These are phyloP conservation scores for Adansonia gregorii DNA, from an alignment of 441 rosid species.

Conservation along the genomic window DNA sequence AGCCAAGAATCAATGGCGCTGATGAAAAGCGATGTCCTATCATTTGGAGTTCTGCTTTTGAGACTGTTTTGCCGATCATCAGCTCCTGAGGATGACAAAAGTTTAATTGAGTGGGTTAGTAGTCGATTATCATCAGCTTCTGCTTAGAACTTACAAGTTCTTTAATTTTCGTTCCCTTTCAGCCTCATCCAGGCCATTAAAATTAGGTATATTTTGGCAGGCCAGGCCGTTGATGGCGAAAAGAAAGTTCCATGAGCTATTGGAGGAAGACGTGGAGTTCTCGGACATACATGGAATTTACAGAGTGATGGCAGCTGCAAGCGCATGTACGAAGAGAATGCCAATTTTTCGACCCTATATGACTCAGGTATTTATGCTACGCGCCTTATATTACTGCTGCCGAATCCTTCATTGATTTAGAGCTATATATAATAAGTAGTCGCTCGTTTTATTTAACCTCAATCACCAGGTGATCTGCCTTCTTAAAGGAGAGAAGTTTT, in stretches of 20 bases:
- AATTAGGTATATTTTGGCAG: constrained; percentile 26
- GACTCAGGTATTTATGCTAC: constrained; percentile 32
- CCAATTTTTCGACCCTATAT: constrained; percentile 39
- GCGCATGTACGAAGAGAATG: constrained; percentile 38
- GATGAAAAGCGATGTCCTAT: constrained; percentile 38
- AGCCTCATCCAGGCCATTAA: not conserved
- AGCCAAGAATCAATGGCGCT: constrained; percentile 29
- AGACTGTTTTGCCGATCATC: constrained; percentile 44
- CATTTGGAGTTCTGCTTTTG: constrained; percentile 47
- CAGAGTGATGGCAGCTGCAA: constrained; percentile 47
- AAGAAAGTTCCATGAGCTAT: constrained; percentile 44
- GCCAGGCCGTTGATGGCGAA: constrained; percentile 43
- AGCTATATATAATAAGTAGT: not conserved
- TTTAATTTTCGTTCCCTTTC: not conserved
- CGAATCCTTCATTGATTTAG: not conserved
- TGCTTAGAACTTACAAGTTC: not conserved
- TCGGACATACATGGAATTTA: constrained; percentile 44
- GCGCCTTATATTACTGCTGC: no score
- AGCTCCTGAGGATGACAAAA: constrained; percentile 38
- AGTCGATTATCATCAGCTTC: not conserved
- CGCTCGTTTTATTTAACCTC: not conserved
- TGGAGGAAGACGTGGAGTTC: constrained; percentile 40
- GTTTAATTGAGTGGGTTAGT: constrained; percentile 48
- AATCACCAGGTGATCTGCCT: constrained; percentile 41
- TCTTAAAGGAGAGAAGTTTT: constrained; percentile 44